Percentiles rank a stretch among this genome's conserved stretches.
These are phyloP conservation scores for Pholiota molesta DNA, from an alignment of 768 basidiomycete genomes.

Conservation along the genomic window DNA sequence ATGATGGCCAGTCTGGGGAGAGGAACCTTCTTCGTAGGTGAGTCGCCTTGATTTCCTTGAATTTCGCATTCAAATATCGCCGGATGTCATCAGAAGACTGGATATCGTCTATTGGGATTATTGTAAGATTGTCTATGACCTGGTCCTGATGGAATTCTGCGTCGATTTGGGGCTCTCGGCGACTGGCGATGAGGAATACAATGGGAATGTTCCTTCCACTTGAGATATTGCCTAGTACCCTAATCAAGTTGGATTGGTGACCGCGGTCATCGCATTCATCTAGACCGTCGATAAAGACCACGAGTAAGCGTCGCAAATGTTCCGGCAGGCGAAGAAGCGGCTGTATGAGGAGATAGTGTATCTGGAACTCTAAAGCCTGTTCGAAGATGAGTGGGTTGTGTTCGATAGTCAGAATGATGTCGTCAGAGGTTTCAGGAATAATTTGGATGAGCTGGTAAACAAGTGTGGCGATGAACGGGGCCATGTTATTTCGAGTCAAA, in stretches of 20 bases:
- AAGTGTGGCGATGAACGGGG: conserved; percentile 10
- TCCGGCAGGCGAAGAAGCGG: not conserved
- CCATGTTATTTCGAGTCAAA: not conserved
- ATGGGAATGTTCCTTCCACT: conserved; percentile 6
- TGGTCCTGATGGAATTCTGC: not conserved
- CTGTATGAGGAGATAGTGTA: not conserved
- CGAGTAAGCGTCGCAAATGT: not conserved
- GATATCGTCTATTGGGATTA: conserved; percentile 6
- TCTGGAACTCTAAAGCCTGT: not conserved
- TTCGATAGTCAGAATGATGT: conserved; percentile 7
- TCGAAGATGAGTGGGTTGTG: conserved; percentile 14
- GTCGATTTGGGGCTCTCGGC: conserved; percentile 9
- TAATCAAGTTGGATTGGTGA: conserved; percentile 1
- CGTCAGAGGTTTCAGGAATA: conserved; percentile 3
- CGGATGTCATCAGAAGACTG: conserved; percentile 7
- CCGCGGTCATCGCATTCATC: conserved; percentile 13
- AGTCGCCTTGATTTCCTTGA: conserved; percentile 4
- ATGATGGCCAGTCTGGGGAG: conserved; percentile 7
- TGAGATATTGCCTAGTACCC: not conserved
- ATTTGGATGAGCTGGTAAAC: conserved; percentile 12
- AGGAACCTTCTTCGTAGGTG: conserved; percentile 9
- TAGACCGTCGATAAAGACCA: conserved; percentile 12
- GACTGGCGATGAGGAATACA: conserved; percentile 14
- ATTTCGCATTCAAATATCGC: conserved; percentile 2
- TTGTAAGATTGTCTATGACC: not conserved